Conservation (phyloP, 108 stramenopile genomes). For the Halocafeteria seosinensis region DNA sequence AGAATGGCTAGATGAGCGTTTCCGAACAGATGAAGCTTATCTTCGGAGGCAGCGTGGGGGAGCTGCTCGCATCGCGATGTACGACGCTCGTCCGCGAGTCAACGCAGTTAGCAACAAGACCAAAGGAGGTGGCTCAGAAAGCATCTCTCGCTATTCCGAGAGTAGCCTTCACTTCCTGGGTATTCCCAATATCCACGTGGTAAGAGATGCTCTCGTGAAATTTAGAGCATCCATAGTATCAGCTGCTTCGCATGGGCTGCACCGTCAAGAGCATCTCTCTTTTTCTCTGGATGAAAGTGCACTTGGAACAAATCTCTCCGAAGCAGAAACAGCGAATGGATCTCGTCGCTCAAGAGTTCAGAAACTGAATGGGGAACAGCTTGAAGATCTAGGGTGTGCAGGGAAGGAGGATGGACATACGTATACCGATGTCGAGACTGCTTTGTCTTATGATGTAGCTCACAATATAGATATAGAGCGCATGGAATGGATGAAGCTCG, state of each 20-base stretch:
- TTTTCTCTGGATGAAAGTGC: too few species aligned
- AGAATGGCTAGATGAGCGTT: background rate
- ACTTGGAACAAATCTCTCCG: conserved; percentile 9
- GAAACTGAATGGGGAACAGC: conserved; percentile 7
- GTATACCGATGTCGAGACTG: too few species aligned
- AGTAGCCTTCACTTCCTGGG: conserved; percentile 19
- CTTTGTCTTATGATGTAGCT: too few species aligned
- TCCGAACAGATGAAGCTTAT: background rate
- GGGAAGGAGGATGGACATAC: background rate
- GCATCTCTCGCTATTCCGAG: conserved; percentile 10
- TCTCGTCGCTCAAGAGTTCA: background rate
- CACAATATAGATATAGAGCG: background rate
- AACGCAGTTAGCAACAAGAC: conserved; percentile 25
- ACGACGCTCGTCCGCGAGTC: conserved; percentile 29
- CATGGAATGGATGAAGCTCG: conserved; percentile 20
- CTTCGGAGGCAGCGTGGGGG: background rate
- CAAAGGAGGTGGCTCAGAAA: conserved; percentile 32
- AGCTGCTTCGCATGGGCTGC: background rate
- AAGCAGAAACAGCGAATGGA: conserved; percentile 2
- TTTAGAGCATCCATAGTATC: background rate
- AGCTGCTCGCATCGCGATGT: background rate
- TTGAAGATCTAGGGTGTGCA: background rate
- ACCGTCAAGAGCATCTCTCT: too few species aligned
- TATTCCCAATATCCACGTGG: conserved; percentile 38
- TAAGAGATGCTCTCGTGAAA: conserved; percentile 18